Evolutionary conservation across 805 yeast genomes (phyloP).

Genomic region (Kluyveromyces lactis): DNA sequence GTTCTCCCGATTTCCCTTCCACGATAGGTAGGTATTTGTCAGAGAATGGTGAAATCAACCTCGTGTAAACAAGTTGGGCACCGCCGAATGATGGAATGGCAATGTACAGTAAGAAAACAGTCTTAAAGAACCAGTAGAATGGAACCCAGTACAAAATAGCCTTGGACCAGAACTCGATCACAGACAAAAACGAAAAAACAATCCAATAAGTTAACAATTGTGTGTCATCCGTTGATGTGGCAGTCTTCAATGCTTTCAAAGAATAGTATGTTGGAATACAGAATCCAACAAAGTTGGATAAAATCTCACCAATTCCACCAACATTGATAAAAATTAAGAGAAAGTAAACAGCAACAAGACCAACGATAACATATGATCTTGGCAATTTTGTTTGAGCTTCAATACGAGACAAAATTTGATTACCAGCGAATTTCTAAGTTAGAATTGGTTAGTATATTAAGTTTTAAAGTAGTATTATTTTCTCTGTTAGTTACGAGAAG

Average conservation of each 20-base stretch:
- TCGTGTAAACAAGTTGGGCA: conserved; percentile 61
- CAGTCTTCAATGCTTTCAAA: conserved; percentile 70
- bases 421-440: conserved; percentile 27
- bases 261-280: conserved; percentile 87
- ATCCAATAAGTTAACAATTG: conserved; percentile 95
- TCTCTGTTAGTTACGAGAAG: too few species aligned
- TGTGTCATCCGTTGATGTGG: conserved; percentile 67
- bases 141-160: conserved; percentile 94
- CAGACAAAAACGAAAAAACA: conserved; percentile 87
- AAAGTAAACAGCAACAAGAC: conserved; percentile 56
- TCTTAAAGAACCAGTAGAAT: conserved; percentile 91
- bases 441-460: too few species aligned
- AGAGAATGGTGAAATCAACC: conserved; percentile 58
- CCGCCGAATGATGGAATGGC: conserved; percentile 87
- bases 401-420: conserved; percentile 31
- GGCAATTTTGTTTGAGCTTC: conserved; percentile 49
- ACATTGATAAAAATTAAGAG: conserved; percentile 77
- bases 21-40: conserved; percentile 28
- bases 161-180: conserved; percentile 91
- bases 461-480: too few species aligned
- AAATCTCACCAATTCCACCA: conserved; percentile 91
- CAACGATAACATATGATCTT: conserved; percentile 76
- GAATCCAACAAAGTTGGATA: conserved; percentile 88
- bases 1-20: conserved; percentile 16
- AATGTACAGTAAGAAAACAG: conserved; percentile 76